Conservation (phyloP, 2,329 filamentous ascomycete species). For the Penicillium sp. region DNA sequence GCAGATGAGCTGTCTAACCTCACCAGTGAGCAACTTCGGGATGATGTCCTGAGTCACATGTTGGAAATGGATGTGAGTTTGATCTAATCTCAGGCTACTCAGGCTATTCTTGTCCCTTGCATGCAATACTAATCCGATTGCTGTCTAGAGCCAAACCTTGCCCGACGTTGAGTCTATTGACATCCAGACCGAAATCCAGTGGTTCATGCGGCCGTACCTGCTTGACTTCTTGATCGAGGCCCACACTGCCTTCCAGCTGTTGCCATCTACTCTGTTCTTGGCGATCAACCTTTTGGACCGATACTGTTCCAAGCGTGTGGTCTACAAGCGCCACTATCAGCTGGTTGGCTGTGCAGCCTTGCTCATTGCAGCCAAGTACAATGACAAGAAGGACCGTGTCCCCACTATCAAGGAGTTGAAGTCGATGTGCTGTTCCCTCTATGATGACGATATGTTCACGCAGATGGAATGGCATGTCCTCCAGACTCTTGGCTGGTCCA, state of each 20-base stretch:
- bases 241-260: conserved; percentile 87
- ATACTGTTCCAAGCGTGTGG: conserved; percentile 95
- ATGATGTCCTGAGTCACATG: conserved; percentile 94
- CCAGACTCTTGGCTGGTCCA: conserved; percentile 93
- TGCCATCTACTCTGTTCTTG: conserved; percentile 93
- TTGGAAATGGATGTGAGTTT: conserved; percentile 77
- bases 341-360: conserved; percentile 93
- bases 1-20: conserved; percentile 83
- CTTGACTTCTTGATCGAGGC: conserved; percentile 98
- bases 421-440: conserved; percentile 98
- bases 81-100: background rate
- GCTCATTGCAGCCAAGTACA: conserved; percentile 96
- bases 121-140: no score
- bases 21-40: conserved; percentile 85
- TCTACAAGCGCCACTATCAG: conserved; percentile 99
- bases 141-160: conserved; percentile 70
- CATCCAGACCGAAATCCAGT: conserved; percentile 98
- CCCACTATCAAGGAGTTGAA: conserved; percentile 95
- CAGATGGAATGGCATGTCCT: conserved; percentile 99
- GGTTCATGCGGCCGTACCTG: conserved; percentile 98
- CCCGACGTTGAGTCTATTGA: conserved; percentile 97
- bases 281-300: conserved; percentile 95
- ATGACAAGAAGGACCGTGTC: conserved; percentile 98
- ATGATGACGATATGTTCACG: conserved; percentile 99
- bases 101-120: background rate